Percentiles rank a stretch among this genome's conserved stretches.
phyloP scores from a whole-genome alignment of 1,284 basidiomycete genomes.

The Wallemia mellicola region DNA sequence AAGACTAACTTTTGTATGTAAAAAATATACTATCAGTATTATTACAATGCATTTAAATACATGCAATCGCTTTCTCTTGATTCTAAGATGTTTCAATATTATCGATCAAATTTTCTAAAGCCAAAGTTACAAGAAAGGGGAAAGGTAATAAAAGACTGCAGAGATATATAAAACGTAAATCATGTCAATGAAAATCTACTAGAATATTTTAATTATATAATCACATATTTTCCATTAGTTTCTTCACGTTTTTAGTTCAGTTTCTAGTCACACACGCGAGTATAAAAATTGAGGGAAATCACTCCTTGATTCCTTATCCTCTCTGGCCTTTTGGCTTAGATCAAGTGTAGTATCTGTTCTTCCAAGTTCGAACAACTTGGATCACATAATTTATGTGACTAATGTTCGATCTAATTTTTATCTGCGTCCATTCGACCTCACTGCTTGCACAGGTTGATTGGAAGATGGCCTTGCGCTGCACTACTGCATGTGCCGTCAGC shows the following conservation, averaged over 20 bases:
- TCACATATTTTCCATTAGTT: background rate
- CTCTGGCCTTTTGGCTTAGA: constrained; percentile 16
- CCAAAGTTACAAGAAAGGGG: no score
- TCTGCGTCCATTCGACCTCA: background rate
- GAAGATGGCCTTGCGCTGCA: background rate
- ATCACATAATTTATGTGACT: constrained; percentile 1
- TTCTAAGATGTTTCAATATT: no score
- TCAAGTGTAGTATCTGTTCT: constrained; percentile 15
- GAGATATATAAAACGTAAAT: no score
- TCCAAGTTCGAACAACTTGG: constrained; percentile 2
- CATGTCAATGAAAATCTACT: no score
- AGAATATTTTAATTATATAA: no score
- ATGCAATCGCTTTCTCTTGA: no score
- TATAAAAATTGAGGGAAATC: background rate
- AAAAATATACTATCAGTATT: no score
- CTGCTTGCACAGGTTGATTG: background rate
- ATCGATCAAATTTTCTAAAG: no score
- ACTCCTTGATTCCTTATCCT: constrained; percentile 1
- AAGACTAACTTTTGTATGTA: no score
- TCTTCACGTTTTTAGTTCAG: background rate
- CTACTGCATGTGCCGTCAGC: background rate
- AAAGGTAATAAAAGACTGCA: no score
- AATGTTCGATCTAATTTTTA: constrained; percentile 1
- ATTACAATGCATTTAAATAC: no score
- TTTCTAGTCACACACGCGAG: background rate